A percentile compares a stretch with the other conserved stretches of the same genome.
Evolutionary conservation across 495 filamentous ascomycete species (phyloP).

Genomic region (Paragyromitra xinjiangensis): DNA sequence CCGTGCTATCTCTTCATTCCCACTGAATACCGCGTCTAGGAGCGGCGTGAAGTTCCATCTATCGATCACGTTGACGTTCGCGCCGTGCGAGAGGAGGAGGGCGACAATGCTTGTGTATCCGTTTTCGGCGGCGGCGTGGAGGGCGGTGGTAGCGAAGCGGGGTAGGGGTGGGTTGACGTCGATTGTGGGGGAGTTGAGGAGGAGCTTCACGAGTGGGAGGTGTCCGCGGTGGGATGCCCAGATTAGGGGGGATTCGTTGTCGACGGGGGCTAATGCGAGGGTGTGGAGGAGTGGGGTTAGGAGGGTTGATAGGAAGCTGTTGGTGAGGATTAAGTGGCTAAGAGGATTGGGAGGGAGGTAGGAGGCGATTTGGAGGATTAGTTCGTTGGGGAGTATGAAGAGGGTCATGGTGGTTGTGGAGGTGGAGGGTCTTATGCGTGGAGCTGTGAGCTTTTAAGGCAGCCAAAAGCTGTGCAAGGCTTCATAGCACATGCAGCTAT

Average conservation of each 20-base stretch:
- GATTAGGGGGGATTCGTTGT: not conserved
- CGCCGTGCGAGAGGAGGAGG: not conserved
- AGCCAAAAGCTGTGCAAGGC: not conserved
- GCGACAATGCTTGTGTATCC: not conserved
- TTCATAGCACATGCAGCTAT: not conserved
- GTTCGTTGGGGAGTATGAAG: constrained; percentile 29
- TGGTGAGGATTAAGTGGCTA: constrained; percentile 12
- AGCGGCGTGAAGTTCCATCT: not conserved
- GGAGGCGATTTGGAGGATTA: constrained; percentile 22
- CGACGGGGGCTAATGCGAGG: not conserved
- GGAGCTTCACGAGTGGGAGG: not conserved
- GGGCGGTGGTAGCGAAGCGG: not conserved
- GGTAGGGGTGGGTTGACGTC: not conserved
- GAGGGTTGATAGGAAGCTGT: constrained; percentile 14
- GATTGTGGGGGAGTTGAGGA: not conserved
- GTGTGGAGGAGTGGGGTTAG: constrained; percentile 10
- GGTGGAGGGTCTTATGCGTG: not conserved
- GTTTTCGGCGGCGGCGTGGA: not conserved
- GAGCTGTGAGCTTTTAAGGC: not conserved
- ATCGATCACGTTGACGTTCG: not conserved
- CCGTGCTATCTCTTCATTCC: not conserved
- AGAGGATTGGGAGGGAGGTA: constrained; percentile 10
- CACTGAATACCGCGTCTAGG: not conserved
- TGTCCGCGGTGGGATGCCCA: not conserved
- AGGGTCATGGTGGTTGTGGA: not conserved